Conservation (phyloP, 164 flowering plant genomes). For the Umbilicus rupestris region DNA sequence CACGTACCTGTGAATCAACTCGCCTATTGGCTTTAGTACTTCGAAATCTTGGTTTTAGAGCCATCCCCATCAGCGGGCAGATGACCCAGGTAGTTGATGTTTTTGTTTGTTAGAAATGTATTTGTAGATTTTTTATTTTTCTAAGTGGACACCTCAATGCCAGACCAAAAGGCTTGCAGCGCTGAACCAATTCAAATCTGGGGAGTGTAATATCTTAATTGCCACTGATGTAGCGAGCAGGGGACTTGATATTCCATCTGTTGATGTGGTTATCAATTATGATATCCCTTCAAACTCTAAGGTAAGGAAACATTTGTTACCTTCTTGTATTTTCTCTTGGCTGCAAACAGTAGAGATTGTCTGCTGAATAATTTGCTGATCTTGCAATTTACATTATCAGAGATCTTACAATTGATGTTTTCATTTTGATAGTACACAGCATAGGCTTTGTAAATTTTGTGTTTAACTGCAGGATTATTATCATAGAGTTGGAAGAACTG, state of each 20-base stretch:
- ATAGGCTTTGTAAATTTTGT: background rate
- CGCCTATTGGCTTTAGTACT: slow-evolving; percentile 57
- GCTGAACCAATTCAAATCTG: slow-evolving; percentile 79
- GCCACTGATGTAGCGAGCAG: slow-evolving; percentile 96
- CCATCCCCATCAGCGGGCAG: slow-evolving; percentile 84
- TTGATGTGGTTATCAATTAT: slow-evolving; percentile 89
- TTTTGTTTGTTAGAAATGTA: background rate
- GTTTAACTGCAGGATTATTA: slow-evolving; percentile 59
- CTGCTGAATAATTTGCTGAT: background rate
- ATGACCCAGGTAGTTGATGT: slow-evolving; percentile 67
- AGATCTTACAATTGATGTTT: background rate
- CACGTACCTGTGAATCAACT: slow-evolving; percentile 83
- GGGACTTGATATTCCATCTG: slow-evolving; percentile 93
- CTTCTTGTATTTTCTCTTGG: background rate
- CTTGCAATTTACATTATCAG: background rate
- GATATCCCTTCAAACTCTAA: slow-evolving; percentile 82
- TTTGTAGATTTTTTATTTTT: background rate
- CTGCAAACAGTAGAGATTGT: background rate
- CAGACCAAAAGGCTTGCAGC: slow-evolving; percentile 86
- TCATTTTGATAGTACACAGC: background rate
- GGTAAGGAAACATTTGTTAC: slow-evolving; percentile 28
- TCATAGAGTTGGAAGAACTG: slow-evolving; percentile 97
- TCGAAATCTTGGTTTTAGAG: slow-evolving; percentile 74
- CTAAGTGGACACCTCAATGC: background rate
- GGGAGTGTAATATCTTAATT: slow-evolving; percentile 77